phyloP scores from a whole-genome alignment of 176 grass and related monocot species.

The Oryza meridionalis region DNA sequence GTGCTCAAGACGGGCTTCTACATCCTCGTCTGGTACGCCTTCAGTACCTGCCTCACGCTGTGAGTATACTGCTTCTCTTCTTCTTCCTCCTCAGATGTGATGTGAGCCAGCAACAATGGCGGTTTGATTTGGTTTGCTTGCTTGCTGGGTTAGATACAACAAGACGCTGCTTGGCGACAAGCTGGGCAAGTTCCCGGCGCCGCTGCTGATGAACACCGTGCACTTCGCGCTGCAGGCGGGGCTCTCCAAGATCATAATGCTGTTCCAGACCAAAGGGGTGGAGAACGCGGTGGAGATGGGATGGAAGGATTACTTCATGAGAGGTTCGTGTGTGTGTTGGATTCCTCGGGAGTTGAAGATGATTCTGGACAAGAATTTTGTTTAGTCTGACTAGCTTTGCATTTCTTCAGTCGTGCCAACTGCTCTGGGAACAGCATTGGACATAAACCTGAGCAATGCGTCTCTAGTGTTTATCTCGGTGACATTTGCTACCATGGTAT shows the following conservation, averaged over 20 bases:
- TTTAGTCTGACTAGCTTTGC: constrained; percentile 17
- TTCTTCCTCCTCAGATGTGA: neutral
- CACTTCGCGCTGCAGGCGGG: constrained; percentile 95
- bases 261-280: constrained; percentile 65
- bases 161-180: constrained; percentile 98
- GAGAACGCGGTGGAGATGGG: constrained; percentile 65
- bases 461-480: constrained; percentile 98
- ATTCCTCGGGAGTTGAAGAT: neutral
- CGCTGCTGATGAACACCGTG: constrained; percentile 98
- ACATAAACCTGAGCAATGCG: constrained; percentile 99
- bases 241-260: constrained; percentile 82
- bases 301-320: constrained; percentile 97
- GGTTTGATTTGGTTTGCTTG: constrained; percentile 15
- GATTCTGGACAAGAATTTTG: neutral
- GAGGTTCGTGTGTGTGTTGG: constrained; percentile 40
- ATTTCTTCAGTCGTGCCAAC: constrained; percentile 88
- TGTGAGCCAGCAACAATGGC: neutral
- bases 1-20: constrained; percentile 78
- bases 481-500: constrained; percentile 98
- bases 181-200: constrained; percentile 97
- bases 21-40: constrained; percentile 96
- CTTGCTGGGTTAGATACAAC: constrained; percentile 69
- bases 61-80: constrained; percentile 73
- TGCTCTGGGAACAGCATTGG: constrained; percentile 91
- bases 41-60: constrained; percentile 99